These are phyloP conservation scores for Neostapfia colusana DNA, from an alignment of 176 grass and related monocot species.

Conservation along the genomic window DNA sequence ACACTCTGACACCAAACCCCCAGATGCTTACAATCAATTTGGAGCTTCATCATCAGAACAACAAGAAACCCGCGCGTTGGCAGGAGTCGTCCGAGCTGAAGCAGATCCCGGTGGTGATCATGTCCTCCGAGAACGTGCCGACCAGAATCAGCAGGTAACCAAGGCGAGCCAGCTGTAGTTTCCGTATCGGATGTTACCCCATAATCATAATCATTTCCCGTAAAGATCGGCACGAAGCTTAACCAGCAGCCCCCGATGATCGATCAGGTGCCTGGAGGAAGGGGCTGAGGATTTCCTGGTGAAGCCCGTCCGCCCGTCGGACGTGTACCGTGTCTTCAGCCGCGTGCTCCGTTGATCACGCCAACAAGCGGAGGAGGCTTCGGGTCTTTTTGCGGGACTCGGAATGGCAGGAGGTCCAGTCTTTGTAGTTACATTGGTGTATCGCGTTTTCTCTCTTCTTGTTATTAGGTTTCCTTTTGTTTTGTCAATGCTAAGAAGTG, in stretches of 20 bases:
- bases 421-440: not conserved
- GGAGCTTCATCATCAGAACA: not conserved
- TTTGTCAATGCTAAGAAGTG: not conserved
- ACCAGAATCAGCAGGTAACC: slow-evolving; percentile 69
- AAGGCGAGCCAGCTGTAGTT: not conserved
- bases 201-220: not conserved
- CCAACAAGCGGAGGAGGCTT: not conserved
- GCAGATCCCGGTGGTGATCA: slow-evolving; percentile 91
- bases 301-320: slow-evolving; percentile 74
- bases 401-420: not conserved
- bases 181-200: not conserved
- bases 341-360: slow-evolving; percentile 47
- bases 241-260: too few relatives aligned
- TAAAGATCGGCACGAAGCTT: not conserved
- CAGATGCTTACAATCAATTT: not conserved
- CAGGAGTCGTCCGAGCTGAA: slow-evolving; percentile 75
- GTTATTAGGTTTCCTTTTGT: not conserved
- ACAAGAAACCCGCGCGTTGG: not conserved
- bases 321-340: slow-evolving; percentile 66
- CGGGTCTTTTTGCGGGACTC: not conserved
- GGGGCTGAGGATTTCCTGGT: slow-evolving; percentile 89
- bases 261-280: slow-evolving; percentile 87
- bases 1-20: not conserved
- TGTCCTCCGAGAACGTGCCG: slow-evolving; percentile 88
- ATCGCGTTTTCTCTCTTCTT: not conserved